Conservation (phyloP, 805 yeast genomes). For the Yamadazyma phyllophila region DNA sequence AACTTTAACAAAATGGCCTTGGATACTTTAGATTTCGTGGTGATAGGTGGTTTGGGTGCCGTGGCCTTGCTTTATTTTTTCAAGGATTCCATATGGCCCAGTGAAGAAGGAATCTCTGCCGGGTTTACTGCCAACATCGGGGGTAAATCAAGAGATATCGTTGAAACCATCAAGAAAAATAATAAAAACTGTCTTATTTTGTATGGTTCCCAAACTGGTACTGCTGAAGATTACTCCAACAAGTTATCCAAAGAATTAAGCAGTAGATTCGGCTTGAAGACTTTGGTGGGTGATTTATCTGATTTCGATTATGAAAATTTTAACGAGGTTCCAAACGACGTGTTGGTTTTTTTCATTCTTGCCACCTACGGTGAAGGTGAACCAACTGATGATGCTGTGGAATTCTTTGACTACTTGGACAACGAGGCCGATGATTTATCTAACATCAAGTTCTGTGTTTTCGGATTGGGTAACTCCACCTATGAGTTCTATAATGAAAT, state of each 20-base stretch:
- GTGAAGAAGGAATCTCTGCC: constrained; percentile 22
- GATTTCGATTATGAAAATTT: constrained; percentile 83
- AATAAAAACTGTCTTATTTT: constrained; percentile 76
- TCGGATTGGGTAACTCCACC: constrained; percentile 93
- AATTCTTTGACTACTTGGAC: constrained; percentile 68
- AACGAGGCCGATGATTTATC: constrained; percentile 54
- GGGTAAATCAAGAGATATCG: constrained; percentile 54
- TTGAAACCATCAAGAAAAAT: constrained; percentile 54
- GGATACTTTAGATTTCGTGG: constrained; percentile 70
- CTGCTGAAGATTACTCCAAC: constrained; percentile 95
- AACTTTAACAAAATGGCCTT: constrained; percentile 45
- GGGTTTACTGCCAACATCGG: constrained; percentile 26
- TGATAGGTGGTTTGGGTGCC: constrained; percentile 61
- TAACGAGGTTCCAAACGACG: constrained; percentile 57
- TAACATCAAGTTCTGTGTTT: constrained; percentile 66
- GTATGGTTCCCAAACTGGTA: constrained; percentile 96
- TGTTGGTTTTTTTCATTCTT: constrained; percentile 64
- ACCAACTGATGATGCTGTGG: constrained; percentile 91
- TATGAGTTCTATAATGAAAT: constrained; percentile 89
- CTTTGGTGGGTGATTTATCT: constrained; percentile 85
- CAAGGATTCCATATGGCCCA: constrained; percentile 51
- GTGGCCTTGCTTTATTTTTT: constrained; percentile 67
- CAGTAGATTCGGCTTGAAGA: constrained; percentile 73
- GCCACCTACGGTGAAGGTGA: constrained; percentile 99
- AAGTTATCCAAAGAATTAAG: constrained; percentile 87